Conservation (phyloP, 2,329 filamentous ascomycete species). For the Botrytis aclada region DNA sequence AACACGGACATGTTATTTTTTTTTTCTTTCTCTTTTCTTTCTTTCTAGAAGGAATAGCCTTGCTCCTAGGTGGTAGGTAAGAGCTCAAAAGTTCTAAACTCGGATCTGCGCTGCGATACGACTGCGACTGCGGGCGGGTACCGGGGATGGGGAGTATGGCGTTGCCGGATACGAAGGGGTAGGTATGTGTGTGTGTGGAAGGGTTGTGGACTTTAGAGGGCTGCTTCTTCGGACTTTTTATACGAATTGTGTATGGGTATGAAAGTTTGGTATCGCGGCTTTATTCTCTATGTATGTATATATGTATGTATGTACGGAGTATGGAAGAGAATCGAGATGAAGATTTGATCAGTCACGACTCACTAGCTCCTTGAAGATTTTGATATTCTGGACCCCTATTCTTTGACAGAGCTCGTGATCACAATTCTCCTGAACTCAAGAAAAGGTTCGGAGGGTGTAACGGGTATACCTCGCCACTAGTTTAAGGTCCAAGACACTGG, state of each 20-base stretch:
- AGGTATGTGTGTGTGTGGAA: not conserved
- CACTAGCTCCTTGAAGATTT: not conserved
- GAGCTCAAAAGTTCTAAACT: constrained; percentile 4
- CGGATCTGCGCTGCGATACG: not conserved
- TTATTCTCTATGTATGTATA: no score
- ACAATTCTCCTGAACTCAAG: not conserved
- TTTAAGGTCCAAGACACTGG: not conserved
- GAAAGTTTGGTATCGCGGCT: no score
- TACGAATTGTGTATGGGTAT: not conserved
- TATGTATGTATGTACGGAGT: not conserved
- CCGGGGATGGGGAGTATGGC: not conserved
- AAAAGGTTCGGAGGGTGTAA: not conserved
- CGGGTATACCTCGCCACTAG: not conserved
- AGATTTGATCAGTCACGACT: not conserved
- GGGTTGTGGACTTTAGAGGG: no score
- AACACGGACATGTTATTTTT: not conserved
- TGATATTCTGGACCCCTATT: not conserved
- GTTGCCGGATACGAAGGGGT: constrained; percentile 1
- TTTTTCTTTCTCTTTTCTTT: not conserved
- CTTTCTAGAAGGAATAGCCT: not conserved
- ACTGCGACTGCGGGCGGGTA: not conserved
- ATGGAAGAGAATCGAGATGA: not conserved
- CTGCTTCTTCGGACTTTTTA: no score
- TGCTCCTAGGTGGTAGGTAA: not conserved
- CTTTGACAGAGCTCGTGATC: not conserved